Conservation (phyloP, 1,284 basidiomycete species). For the Neolentinus lepideus region DNA sequence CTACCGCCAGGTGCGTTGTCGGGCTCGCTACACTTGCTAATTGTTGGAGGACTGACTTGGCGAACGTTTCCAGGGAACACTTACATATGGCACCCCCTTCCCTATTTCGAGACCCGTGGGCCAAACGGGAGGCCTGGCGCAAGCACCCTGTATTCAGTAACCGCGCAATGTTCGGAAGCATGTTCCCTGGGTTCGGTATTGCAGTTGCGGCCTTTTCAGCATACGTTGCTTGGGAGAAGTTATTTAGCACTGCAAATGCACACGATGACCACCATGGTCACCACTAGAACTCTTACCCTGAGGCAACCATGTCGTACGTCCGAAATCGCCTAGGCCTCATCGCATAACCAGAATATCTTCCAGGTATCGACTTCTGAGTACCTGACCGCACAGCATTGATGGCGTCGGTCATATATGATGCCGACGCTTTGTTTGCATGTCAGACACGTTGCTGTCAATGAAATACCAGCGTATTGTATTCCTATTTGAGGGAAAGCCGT, state of each 20-base stretch:
- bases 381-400: too few relatives aligned
- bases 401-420: too few relatives aligned
- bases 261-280: background rate
- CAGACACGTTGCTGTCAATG: too few relatives aligned
- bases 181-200: conserved; percentile 92
- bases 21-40: background rate
- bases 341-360: too few relatives aligned
- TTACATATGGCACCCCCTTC: conserved; percentile 29
- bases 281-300: background rate
- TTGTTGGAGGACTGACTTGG: background rate
- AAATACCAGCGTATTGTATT: too few relatives aligned
- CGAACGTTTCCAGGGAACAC: background rate
- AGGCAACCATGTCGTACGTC: background rate
- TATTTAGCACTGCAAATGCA: conserved; percentile 33
- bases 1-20: background rate
- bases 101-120: conserved; percentile 90
- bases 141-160: conserved; percentile 84
- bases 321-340: background rate
- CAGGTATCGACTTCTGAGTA: too few relatives aligned
- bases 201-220: conserved; percentile 86
- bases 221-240: conserved; percentile 82
- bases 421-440: too few relatives aligned
- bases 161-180: conserved; percentile 76
- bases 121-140: conserved; percentile 90
- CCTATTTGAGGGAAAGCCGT: too few relatives aligned